These are phyloP conservation scores for Pythium guiyangense DNA, from an alignment of 352 stramenopile species.

Conservation along the genomic window DNA sequence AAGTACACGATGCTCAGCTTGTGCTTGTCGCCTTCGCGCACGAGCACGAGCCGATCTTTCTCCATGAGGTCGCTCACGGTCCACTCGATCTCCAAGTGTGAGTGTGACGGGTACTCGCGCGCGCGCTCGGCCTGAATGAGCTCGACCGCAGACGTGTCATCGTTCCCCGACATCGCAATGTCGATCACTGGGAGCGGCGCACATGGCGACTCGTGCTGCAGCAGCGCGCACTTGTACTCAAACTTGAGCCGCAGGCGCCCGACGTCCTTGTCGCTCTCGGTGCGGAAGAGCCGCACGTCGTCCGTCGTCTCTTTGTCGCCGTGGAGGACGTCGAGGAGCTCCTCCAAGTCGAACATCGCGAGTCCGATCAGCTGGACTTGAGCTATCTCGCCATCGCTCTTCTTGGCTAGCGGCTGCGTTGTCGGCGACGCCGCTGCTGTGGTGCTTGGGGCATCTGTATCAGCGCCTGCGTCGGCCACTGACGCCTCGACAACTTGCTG, in stretches of 20 bases:
- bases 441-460: background rate
- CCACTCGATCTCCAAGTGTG: slow-evolving; percentile 37
- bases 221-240: slow-evolving; percentile 39
- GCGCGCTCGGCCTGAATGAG: slow-evolving; percentile 14
- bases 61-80: slow-evolving; percentile 17
- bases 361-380: slow-evolving; percentile 34
- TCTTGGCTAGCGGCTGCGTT: background rate
- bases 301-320: slow-evolving; percentile 37
- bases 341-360: slow-evolving; percentile 35
- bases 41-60: slow-evolving; percentile 34
- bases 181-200: slow-evolving; percentile 12
- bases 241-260: slow-evolving; percentile 36
- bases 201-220: slow-evolving; percentile 19
- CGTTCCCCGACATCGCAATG: slow-evolving; percentile 33
- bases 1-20: slow-evolving; percentile 44
- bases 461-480: background rate
- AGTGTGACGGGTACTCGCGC: slow-evolving; percentile 36
- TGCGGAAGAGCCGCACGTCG: slow-evolving; percentile 34
- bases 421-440: background rate
- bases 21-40: slow-evolving; percentile 33
- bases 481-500: background rate
- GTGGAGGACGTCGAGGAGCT: slow-evolving; percentile 38
- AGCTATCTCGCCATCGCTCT: background rate
- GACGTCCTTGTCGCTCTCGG: slow-evolving; percentile 28
- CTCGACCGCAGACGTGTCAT: slow-evolving; percentile 5